Conservation (phyloP, 2,329 filamentous ascomycete species). For the Diaporthe eres region DNA sequence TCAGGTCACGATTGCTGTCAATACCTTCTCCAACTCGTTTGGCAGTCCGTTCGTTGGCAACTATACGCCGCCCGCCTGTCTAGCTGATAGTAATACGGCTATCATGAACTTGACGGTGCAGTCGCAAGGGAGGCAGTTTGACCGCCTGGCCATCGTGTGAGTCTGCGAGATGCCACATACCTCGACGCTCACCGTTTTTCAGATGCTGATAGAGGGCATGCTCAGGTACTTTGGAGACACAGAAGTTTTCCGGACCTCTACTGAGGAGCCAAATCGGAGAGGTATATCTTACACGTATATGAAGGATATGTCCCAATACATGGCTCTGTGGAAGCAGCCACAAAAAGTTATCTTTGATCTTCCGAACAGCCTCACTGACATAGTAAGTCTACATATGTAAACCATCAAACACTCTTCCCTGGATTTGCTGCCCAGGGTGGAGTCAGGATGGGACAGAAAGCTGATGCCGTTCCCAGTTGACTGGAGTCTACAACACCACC, state of each 20-base stretch:
- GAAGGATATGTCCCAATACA: constrained; percentile 76
- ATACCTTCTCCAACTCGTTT: constrained; percentile 38
- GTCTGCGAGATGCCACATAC: constrained; percentile 13
- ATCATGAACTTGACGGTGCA: constrained; percentile 77
- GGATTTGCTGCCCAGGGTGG: no score
- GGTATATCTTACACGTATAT: constrained; percentile 76
- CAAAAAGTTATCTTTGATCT: constrained; percentile 78
- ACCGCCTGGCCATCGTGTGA: constrained; percentile 70
- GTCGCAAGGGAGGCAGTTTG: constrained; percentile 74
- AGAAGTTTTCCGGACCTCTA: constrained; percentile 77
- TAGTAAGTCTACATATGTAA: constrained; percentile 53
- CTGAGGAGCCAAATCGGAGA: constrained; percentile 71
- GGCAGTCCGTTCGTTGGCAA: constrained; percentile 54
- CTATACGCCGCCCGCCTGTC: constrained; percentile 71
- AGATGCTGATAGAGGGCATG: neutral
- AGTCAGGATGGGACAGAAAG: neutral
- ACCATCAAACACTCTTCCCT: neutral
- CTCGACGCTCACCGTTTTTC: neutral
- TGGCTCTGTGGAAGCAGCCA: constrained; percentile 68
- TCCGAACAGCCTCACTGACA: constrained; percentile 60
- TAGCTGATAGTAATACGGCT: constrained; percentile 69
- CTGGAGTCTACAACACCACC: constrained; percentile 72
- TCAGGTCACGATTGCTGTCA: constrained; percentile 34
- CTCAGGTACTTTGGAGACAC: constrained; percentile 70
- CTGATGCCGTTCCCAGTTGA: constrained; percentile 48